phyloP scores from a whole-genome alignment of 305 asterid species.

The Fraxinus sp. region DNA sequence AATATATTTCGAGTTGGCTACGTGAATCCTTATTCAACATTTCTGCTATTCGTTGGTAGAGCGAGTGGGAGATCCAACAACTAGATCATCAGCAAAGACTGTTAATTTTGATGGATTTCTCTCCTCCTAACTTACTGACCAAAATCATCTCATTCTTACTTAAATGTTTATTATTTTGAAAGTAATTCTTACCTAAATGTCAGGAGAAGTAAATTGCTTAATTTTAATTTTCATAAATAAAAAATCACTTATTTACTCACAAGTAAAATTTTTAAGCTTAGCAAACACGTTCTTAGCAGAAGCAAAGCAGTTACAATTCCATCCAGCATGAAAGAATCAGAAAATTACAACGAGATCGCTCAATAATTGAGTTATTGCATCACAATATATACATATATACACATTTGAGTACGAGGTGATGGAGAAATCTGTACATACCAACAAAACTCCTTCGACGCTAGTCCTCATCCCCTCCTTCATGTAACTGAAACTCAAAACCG shows the following conservation, averaged over 20 bases:
- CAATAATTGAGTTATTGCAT: background rate
- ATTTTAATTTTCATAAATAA: background rate
- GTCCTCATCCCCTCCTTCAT: slow-evolving; percentile 98
- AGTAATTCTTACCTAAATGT: background rate
- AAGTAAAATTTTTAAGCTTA: background rate
- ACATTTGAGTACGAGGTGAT: background rate
- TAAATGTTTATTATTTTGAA: background rate
- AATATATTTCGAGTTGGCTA: background rate
- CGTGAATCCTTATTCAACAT: background rate
- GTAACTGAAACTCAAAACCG: slow-evolving; percentile 48
- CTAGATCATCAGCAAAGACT: background rate
- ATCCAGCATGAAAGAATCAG: background rate
- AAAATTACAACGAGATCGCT: background rate
- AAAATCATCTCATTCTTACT: background rate
- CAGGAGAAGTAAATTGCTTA: background rate
- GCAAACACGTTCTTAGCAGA: background rate
- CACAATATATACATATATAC: background rate
- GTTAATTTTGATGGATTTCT: background rate
- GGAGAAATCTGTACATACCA: slow-evolving; percentile 44
- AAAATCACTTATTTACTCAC: background rate
- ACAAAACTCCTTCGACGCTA: slow-evolving; percentile 82
- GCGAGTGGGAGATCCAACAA: background rate
- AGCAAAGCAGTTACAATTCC: background rate
- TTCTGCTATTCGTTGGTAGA: background rate
- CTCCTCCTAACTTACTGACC: background rate